Percentiles rank a stretch among this genome's conserved stretches.
phyloP scores from a whole-genome alignment of 257 asterid species.

The Ligustrum vulgare region DNA sequence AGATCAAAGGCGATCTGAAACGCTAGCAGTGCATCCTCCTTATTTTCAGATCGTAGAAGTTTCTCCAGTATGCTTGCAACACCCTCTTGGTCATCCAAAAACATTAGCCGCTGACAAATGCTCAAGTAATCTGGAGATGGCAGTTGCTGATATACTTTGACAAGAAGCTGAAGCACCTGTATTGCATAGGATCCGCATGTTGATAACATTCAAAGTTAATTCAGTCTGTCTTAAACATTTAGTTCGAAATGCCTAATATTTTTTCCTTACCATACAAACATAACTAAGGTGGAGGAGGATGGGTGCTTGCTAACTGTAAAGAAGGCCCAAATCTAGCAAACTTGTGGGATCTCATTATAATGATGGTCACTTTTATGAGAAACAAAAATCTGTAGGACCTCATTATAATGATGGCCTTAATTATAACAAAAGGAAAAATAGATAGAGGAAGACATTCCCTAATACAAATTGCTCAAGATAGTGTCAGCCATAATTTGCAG shows the following conservation, averaged over 20 bases:
- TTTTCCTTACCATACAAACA: neutral
- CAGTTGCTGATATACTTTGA: slow-evolving; percentile 69
- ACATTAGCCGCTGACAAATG: slow-evolving; percentile 96
- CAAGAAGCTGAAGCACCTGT: slow-evolving; percentile 87
- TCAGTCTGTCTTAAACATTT: neutral
- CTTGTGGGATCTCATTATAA: neutral
- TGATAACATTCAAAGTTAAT: neutral
- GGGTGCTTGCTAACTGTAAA: neutral
- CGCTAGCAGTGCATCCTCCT: slow-evolving; percentile 82
- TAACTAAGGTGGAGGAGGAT: neutral
- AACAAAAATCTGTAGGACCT: neutral
- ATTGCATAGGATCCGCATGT: neutral
- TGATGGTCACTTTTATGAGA: neutral
- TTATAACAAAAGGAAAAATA: neutral
- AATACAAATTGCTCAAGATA: neutral
- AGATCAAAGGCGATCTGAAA: slow-evolving; percentile 94
- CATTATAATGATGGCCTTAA: neutral
- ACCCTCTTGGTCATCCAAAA: slow-evolving; percentile 79
- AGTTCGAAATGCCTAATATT: neutral
- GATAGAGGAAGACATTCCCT: neutral
- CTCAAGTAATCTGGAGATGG: slow-evolving; percentile 91
- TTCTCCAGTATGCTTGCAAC: slow-evolving; percentile 80
- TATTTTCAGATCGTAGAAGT: slow-evolving; percentile 64
- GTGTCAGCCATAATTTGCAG: neutral
- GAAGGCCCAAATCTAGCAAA: neutral